A percentile compares a stretch with the other conserved stretches of the same genome.
These are phyloP conservation scores for Stemphylium vesicarium DNA, from an alignment of 2,329 filamentous ascomycete species.

Conservation along the genomic window DNA sequence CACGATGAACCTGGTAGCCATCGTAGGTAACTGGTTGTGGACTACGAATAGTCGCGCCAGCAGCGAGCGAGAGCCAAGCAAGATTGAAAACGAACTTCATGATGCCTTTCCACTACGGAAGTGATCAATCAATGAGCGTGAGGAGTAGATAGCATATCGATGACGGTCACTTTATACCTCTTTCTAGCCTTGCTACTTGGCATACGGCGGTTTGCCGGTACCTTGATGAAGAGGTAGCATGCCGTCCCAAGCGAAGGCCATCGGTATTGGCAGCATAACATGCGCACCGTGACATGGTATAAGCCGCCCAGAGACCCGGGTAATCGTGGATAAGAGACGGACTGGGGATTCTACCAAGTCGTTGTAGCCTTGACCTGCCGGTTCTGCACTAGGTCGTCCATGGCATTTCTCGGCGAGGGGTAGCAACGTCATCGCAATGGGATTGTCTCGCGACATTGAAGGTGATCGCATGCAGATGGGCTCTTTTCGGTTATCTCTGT, in stretches of 20 bases:
- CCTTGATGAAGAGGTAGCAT: constrained; percentile 2
- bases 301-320: constrained; percentile 3
- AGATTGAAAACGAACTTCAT: constrained; percentile 26
- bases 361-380: constrained; percentile 29
- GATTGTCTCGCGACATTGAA: neutral
- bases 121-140: neutral
- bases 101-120: neutral
- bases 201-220: neutral
- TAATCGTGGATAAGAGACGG: constrained; percentile 13
- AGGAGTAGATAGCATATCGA: neutral
- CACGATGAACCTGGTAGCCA: constrained; percentile 51
- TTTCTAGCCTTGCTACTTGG: neutral
- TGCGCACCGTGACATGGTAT: constrained; percentile 12
- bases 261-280: constrained; percentile 8
- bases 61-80: constrained; percentile 23
- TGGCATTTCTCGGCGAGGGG: constrained; percentile 30
- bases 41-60: constrained; percentile 31
- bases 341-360: constrained; percentile 13
- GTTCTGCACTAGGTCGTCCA: constrained; percentile 22
- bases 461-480: too few species aligned
- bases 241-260: constrained; percentile 3
- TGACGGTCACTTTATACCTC: constrained; percentile 6
- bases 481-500: neutral
- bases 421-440: constrained; percentile 21
- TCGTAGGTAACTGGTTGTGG: constrained; percentile 42